phyloP scores from a whole-genome alignment of 495 filamentous ascomycete species.

The Sordaria brevicollis region DNA sequence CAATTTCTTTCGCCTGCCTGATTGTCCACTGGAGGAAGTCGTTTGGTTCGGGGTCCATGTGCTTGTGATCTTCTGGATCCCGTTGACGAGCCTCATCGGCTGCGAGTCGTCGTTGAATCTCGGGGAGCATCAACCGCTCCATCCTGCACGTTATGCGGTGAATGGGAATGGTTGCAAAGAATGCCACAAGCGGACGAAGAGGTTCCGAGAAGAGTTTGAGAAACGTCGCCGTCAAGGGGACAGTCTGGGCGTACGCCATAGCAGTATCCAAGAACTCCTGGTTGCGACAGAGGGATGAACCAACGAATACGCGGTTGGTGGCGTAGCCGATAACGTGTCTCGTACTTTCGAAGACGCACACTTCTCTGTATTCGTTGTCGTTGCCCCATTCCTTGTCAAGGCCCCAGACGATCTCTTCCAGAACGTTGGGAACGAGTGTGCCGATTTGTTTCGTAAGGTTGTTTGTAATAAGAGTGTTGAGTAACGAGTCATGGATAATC shows the following conservation, averaged over 20 bases:
- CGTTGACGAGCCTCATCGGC: slow-evolving; percentile 15
- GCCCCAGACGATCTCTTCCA: slow-evolving; percentile 29
- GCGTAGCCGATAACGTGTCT: slow-evolving; percentile 18
- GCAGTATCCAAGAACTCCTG: slow-evolving; percentile 27
- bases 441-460: slow-evolving; percentile 31
- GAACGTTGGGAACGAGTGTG: slow-evolving; percentile 27
- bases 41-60: slow-evolving; percentile 15
- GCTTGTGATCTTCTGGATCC: slow-evolving; percentile 14
- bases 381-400: slow-evolving; percentile 26
- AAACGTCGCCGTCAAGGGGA: slow-evolving; percentile 20
- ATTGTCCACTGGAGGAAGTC: slow-evolving; percentile 33
- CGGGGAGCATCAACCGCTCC: slow-evolving; percentile 21
- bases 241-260: slow-evolving; percentile 28
- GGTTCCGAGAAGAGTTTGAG: slow-evolving; percentile 27
- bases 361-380: slow-evolving; percentile 18
- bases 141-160: slow-evolving; percentile 20
- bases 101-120: slow-evolving; percentile 18
- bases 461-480: slow-evolving; percentile 23
- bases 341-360: slow-evolving; percentile 31
- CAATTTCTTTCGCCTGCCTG: slow-evolving; percentile 16
- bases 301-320: slow-evolving; percentile 29
- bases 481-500: slow-evolving; percentile 23
- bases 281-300: slow-evolving; percentile 22
- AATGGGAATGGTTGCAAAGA: slow-evolving; percentile 26
- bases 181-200: slow-evolving; percentile 27